Base-by-base conservation (phyloP, 1,139 yeast species). In the Yamadazyma epiphylla region DNA sequence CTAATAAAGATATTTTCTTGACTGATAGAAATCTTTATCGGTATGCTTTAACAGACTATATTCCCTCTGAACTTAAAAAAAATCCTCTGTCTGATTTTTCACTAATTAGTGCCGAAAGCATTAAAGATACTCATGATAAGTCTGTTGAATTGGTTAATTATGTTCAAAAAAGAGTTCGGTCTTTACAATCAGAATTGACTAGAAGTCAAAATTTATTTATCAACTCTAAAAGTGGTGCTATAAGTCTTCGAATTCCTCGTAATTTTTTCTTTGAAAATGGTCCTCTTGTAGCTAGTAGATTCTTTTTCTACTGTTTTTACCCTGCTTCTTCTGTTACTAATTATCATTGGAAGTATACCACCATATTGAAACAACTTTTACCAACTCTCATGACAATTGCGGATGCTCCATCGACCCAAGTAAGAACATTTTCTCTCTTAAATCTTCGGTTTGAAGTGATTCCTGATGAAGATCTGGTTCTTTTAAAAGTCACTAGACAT, bases 1-100 rank as follows among this genome's bases (percentile, higher is more conserved):
- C 91, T 0, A 85, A 85, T 43, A 44, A 46, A 4, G 82, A 82
- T 40, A 49, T 64, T 1, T 38, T 44, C 3, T 58, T 80, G 29
- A 82, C 91, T 0, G 48, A 57, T 24, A 58, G 94, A 20, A 84
- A 84, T 43, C 54, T 51, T 19, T 51, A 66, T 7, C 54, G 82
- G 22, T 36, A 55, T 20, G 39, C 58, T 25, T 43, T 66, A n/a
- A 48, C 49, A 19, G 48, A 51, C 8, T 50, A 46, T 19, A 51
- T 59, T 5, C 67, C 68, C 1, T 14, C 25, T 13, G 33, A 32
- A 15, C 23, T 36, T 4, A 25, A 32, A 22, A 27, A 29, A 5
- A 25, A 31, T 14, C 36, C 39, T 7, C 16, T 37, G n/a, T 41
- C 52, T 2, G 44, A 39, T 5, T 41, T 42, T 8, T 19, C 20